A percentile compares a stretch with the other conserved stretches of the same genome.
Conservation (phyloP, 23 red algal species). For the Gracilaria gracilis region DNA sequence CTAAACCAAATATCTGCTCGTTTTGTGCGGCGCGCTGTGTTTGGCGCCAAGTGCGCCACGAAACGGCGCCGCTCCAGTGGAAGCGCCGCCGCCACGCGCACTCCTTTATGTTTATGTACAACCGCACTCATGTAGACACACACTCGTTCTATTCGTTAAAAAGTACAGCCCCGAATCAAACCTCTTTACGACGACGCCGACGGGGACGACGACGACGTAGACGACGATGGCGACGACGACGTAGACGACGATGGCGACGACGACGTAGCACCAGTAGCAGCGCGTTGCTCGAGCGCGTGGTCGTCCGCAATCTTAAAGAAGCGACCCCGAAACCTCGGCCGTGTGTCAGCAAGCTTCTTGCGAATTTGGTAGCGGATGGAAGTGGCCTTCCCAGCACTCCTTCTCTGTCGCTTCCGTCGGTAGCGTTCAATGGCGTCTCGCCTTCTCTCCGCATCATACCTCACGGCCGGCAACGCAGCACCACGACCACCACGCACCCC, state of each 20-base stretch:
- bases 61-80: not conserved
- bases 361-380: constrained; percentile 81
- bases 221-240: not conserved
- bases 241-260: no score
- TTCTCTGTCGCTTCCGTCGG: constrained; percentile 1
- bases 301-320: constrained; percentile 60
- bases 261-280: no score
- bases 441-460: constrained; percentile 3
- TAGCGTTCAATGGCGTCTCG: constrained; percentile 9
- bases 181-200: not conserved
- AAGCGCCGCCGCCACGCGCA: no score
- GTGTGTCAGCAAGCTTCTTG: constrained; percentile 74
- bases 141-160: no score
- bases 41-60: not conserved
- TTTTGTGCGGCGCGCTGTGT: not conserved
- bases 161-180: no score
- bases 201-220: not conserved
- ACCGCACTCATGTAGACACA: no score
- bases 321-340: constrained; percentile 68
- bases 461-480: not conserved
- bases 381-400: not conserved
- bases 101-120: no score
- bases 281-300: no score
- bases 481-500: not conserved
- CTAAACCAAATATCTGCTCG: not conserved